Evolutionary conservation across 306 rosid species (phyloP).

Genomic region (Canavalia ensiformis): DNA sequence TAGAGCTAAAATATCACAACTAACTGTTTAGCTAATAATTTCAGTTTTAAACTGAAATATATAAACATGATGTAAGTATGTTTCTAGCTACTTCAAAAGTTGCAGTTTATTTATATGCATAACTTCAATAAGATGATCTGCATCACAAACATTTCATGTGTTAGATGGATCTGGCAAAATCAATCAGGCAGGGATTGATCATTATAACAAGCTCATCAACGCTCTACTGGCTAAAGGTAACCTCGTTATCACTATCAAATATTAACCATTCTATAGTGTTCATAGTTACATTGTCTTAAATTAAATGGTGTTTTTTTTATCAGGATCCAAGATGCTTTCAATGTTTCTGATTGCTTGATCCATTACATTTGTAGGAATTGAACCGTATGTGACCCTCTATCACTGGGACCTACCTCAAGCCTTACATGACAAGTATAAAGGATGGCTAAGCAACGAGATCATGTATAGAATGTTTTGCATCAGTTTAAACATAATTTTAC

Average conservation of each 20-base stretch:
- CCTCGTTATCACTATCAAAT: neutral
- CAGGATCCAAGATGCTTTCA: neutral
- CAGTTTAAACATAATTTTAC: constrained; percentile 17
- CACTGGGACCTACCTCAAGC: constrained; percentile 99
- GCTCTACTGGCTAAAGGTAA: constrained; percentile 84
- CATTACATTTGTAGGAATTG: constrained; percentile 63
- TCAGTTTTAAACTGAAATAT: no score
- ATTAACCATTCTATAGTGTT: neutral
- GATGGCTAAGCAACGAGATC: constrained; percentile 84
- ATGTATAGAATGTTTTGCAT: constrained; percentile 58
- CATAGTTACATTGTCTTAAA: neutral
- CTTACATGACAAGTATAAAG: constrained; percentile 80
- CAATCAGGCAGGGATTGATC: constrained; percentile 83
- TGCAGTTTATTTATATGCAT: neutral
- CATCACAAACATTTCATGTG: constrained; percentile 32
- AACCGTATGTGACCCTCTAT: constrained; percentile 90
- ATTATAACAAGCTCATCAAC: constrained; percentile 84
- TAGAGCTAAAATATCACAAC: no score
- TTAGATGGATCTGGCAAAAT: constrained; percentile 83
- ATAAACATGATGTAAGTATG: neutral
- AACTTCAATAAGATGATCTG: neutral
- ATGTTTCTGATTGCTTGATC: constrained; percentile 38
- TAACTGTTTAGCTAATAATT: no score
- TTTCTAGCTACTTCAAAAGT: constrained; percentile 1
- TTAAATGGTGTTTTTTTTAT: neutral